phyloP scores from a whole-genome alignment of 1,284 basidiomycete genomes.

The Limonomyces culmigenus region DNA sequence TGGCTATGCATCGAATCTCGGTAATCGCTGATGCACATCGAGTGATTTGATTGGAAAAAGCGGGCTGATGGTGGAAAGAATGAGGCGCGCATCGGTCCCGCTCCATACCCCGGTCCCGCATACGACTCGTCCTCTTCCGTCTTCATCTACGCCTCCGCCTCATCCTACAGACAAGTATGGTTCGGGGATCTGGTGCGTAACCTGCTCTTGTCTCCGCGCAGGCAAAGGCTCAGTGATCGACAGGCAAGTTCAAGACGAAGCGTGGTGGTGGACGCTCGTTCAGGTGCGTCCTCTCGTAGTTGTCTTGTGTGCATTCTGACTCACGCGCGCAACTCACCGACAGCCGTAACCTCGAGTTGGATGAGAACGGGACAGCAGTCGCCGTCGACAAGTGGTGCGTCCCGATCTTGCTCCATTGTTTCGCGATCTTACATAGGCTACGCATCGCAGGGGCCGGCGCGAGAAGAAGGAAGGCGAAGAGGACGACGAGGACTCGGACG shows the following conservation, averaged over 20 bases:
- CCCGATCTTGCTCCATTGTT: too few species aligned
- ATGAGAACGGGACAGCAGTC: conserved; percentile 45
- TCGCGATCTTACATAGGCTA: not conserved
- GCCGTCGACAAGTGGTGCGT: conserved; percentile 29
- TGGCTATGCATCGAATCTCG: too few species aligned
- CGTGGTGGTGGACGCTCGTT: conserved; percentile 77
- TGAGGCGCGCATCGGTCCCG: too few species aligned
- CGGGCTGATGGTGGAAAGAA: too few species aligned
- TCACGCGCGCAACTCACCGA: conserved; percentile 4
- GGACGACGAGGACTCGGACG: conserved; percentile 21
- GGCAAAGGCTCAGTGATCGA: not conserved
- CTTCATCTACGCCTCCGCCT: too few species aligned
- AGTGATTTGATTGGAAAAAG: too few species aligned
- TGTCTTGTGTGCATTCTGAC: conserved; percentile 1
- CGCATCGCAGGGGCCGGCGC: conserved; percentile 3
- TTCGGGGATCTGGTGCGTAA: not conserved
- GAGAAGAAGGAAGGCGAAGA: conserved; percentile 15
- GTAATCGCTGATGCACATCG: too few species aligned
- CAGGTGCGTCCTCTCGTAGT: conserved; percentile 25
- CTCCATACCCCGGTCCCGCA: too few species aligned
- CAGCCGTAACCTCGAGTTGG: conserved; percentile 41
- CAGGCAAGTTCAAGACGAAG: conserved; percentile 71
- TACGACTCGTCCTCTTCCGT: too few species aligned
- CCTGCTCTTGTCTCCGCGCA: not conserved
- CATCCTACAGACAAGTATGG: too few species aligned